A percentile compares a stretch with the other conserved stretches of the same genome.
Evolutionary conservation across 805 yeast species (phyloP).

Genomic region (Blastobotrys muscicola): DNA sequence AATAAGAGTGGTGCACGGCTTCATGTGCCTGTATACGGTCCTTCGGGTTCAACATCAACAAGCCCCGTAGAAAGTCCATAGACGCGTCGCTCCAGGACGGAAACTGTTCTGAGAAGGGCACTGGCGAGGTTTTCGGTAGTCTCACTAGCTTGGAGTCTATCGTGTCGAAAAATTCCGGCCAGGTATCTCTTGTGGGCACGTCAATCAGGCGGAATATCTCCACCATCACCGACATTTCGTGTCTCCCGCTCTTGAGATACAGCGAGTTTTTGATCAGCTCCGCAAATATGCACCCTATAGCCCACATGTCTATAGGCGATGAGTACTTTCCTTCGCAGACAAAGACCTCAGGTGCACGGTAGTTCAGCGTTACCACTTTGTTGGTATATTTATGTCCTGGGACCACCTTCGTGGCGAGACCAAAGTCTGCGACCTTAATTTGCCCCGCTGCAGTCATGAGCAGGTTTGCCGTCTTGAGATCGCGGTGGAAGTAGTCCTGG

Average conservation of each 20-base stretch:
- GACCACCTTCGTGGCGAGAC: constrained; percentile 41
- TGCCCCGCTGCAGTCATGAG: constrained; percentile 17
- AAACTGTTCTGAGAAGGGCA: constrained; percentile 6
- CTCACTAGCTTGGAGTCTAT: constrained; percentile 79
- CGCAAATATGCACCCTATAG: constrained; percentile 50
- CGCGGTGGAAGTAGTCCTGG: constrained; percentile 22
- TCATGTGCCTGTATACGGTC: constrained; percentile 36
- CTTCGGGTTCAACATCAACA: constrained; percentile 37
- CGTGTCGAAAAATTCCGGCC: constrained; percentile 49
- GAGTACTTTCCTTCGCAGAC: constrained; percentile 33
- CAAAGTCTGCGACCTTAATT: constrained; percentile 32
- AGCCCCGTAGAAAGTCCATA: constrained; percentile 29
- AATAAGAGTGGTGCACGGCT: constrained; percentile 37
- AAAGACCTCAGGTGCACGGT: constrained; percentile 30
- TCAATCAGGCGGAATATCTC: constrained; percentile 37
- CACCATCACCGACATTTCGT: constrained; percentile 37
- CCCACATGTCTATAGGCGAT: constrained; percentile 42
- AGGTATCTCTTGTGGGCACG: constrained; percentile 44
- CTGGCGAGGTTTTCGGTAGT: constrained; percentile 68
- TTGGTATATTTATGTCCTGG: constrained; percentile 15
- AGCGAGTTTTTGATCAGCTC: constrained; percentile 37
- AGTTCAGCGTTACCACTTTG: constrained; percentile 44
- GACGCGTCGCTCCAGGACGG: constrained; percentile 15
- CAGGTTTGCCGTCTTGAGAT: constrained; percentile 23
- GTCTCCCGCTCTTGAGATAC: constrained; percentile 33